Percentiles rank a stretch among this genome's conserved stretches.
phyloP scores from a whole-genome alignment of 163 green algal species.

The Scenedesmus sp. region DNA sequence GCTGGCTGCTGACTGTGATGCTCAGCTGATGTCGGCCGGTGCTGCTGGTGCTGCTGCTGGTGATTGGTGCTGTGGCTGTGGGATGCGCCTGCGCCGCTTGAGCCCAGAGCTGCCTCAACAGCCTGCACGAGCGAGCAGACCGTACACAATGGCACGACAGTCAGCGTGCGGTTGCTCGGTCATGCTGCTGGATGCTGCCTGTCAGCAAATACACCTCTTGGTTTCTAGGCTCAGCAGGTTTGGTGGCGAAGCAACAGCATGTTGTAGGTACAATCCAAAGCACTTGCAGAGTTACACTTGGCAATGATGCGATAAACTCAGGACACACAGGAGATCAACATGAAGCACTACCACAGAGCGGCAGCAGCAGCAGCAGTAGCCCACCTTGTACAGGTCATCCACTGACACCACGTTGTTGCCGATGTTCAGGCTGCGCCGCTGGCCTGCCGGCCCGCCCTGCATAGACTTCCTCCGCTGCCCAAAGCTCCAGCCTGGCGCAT shows the following conservation, averaged over 20 bases:
- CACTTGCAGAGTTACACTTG: too few species aligned
- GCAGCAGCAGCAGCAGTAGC: neutral
- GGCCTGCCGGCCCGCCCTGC: neutral
- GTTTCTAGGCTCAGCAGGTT: too few species aligned
- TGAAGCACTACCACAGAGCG: neutral
- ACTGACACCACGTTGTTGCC: neutral
- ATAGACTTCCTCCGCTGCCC: neutral
- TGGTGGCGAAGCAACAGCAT: too few species aligned
- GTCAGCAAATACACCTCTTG: too few species aligned
- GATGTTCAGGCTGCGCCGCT: constrained; percentile 18
- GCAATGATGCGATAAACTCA: too few species aligned
- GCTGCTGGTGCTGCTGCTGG: neutral
- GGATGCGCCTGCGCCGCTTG: neutral
- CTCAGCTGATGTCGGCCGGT: neutral
- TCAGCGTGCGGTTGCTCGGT: too few species aligned
- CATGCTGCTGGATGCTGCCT: too few species aligned
- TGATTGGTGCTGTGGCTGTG: neutral
- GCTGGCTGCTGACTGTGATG: neutral
- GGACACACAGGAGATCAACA: neutral
- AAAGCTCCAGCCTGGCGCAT: neutral
- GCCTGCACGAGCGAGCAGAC: neutral
- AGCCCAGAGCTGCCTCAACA: constrained; percentile 21
- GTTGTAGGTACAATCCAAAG: too few species aligned
- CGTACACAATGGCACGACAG: neutral
- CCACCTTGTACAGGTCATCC: neutral